Conservation (phyloP, 371 early-diverging fungal species). For the Circinella minor region DNA sequence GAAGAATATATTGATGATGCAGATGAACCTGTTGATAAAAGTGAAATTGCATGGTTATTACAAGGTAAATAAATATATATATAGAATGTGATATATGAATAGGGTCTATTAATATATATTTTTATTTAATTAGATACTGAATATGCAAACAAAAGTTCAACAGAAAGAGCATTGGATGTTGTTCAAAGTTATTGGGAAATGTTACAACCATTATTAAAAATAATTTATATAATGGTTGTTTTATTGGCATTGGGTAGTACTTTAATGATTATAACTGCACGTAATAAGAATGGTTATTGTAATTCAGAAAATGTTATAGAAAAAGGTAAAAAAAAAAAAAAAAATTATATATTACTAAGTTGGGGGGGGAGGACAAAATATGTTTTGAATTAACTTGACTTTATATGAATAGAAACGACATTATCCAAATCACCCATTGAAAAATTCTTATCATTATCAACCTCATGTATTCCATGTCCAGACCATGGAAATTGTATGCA, state of each 20-base stretch:
- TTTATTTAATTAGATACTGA: background rate
- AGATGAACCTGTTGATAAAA: constrained; percentile 10
- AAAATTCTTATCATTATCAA: constrained; percentile 10
- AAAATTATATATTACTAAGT: no score
- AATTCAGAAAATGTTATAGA: background rate
- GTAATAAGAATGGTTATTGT: constrained; percentile 21
- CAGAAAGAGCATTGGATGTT: background rate
- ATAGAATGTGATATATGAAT: no score
- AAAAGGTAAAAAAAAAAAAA: background rate
- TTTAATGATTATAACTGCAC: constrained; percentile 4
- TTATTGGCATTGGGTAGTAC: background rate
- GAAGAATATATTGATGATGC: constrained; percentile 10
- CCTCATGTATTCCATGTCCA: constrained; percentile 25
- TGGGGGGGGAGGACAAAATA: no score
- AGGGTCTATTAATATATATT: no score
- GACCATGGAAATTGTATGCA: constrained; percentile 20
- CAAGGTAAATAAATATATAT: constrained; percentile 8
- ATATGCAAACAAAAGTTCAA: background rate
- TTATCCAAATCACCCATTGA: background rate
- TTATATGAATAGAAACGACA: background rate
- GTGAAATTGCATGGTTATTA: constrained; percentile 8
- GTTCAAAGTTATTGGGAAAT: background rate
- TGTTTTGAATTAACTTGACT: no score
- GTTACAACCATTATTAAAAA: background rate
- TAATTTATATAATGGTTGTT: constrained; percentile 3